These are phyloP conservation scores for Sclerotinia borealis DNA, from an alignment of 2,329 filamentous ascomycete genomes.

Conservation along the genomic window DNA sequence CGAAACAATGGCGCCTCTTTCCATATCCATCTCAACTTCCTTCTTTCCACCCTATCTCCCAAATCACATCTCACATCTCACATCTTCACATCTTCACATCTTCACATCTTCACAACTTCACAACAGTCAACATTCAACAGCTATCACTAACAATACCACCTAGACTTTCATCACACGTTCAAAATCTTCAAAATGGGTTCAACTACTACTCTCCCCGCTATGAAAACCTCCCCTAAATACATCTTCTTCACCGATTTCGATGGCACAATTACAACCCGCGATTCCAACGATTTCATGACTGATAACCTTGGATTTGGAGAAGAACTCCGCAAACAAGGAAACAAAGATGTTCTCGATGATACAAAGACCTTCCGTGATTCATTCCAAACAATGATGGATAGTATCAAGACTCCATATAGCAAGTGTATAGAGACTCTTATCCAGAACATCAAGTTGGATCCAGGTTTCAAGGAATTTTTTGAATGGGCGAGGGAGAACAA, in stretches of 20 bases:
- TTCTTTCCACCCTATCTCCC: not conserved
- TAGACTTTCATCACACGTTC: not conserved
- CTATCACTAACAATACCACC: not conserved
- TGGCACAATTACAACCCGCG: conserved; percentile 78
- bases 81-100: not conserved
- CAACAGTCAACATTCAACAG: not conserved
- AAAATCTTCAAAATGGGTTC: conserved; percentile 22
- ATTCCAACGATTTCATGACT: conserved; percentile 68
- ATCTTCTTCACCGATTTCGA: conserved; percentile 99
- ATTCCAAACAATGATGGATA: conserved; percentile 90
- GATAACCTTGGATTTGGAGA: conserved; percentile 85
- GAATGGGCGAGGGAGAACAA: conserved; percentile 74
- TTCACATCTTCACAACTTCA: not conserved
- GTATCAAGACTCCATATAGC: conserved; percentile 70
- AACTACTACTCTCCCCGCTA: conserved; percentile 45
- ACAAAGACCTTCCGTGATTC: conserved; percentile 72
- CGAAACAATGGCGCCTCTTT: not conserved
- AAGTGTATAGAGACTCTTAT: conserved; percentile 75
- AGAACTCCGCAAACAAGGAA: conserved; percentile 63
- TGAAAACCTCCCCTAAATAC: conserved; percentile 69
- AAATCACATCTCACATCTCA: not conserved
- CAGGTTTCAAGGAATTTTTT: conserved; percentile 82
- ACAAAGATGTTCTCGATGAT: conserved; percentile 69
- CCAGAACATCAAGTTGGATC: conserved; percentile 82
- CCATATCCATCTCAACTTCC: not conserved